Conservation (phyloP, 768 basidiomycete species). For the Leccinum longicurvipes region DNA sequence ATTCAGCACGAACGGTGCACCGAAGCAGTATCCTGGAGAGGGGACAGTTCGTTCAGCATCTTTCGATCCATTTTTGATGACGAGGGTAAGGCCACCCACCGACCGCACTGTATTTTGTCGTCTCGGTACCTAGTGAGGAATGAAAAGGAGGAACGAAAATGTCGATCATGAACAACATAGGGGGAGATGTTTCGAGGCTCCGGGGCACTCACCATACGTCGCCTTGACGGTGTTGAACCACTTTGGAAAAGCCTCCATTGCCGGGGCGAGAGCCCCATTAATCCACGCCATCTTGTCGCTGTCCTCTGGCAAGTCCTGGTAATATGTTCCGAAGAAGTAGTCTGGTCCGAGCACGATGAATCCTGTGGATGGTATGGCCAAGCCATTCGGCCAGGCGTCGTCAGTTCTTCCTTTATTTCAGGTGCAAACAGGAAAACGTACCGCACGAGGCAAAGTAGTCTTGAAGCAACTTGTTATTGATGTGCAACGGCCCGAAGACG, state of each 20-base stretch:
- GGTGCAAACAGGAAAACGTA: constrained; percentile 18
- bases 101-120: constrained; percentile 41
- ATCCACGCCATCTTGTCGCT: constrained; percentile 41
- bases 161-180: too few relatives aligned
- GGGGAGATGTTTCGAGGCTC: not conserved
- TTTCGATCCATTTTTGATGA: too few relatives aligned
- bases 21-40: constrained; percentile 52
- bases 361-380: constrained; percentile 33
- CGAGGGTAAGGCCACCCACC: constrained; percentile 32
- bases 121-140: constrained; percentile 22
- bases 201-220: constrained; percentile 39
- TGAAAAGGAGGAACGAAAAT: not conserved
- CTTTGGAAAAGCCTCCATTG: constrained; percentile 38
- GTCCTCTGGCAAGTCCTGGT: constrained; percentile 33
- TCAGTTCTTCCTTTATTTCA: not conserved
- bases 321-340: constrained; percentile 53
- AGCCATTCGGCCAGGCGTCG: not conserved
- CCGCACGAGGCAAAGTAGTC: constrained; percentile 61
- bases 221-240: constrained; percentile 53
- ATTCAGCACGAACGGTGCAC: constrained; percentile 47
- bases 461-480: constrained; percentile 56
- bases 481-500: constrained; percentile 50
- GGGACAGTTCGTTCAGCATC: not conserved
- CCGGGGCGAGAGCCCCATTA: constrained; percentile 26
- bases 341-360: constrained; percentile 58